A percentile compares a stretch with the other conserved stretches of the same genome.
Evolutionary conservation across 2,329 filamentous ascomycete species (phyloP).

Genomic region (Alternaria ventricosa): DNA sequence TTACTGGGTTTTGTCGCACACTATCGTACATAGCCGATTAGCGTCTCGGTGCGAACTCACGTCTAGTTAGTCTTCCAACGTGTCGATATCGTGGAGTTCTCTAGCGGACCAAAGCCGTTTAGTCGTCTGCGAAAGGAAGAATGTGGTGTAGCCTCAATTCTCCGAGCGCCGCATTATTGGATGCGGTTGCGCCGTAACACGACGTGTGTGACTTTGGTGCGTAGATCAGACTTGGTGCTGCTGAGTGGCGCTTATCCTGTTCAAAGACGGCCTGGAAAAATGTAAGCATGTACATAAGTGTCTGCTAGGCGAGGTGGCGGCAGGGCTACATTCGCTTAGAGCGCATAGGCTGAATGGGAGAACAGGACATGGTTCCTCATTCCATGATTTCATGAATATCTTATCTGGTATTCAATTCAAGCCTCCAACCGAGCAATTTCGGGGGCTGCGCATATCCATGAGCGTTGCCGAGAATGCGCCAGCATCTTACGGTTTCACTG

Average conservation of each 20-base stretch:
- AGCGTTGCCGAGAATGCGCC: neutral
- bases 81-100: slow-evolving; percentile 8
- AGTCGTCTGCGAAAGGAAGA: neutral
- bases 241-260: neutral
- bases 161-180: slow-evolving; percentile 3
- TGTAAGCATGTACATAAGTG: neutral
- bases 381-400: neutral
- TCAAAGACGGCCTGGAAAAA: neutral
- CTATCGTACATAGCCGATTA: slow-evolving; percentile 3
- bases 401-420: neutral
- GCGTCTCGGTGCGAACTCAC: neutral
- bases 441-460: neutral
- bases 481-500: slow-evolving; percentile 13
- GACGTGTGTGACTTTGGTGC: slow-evolving; percentile 2
- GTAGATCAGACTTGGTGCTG: neutral
- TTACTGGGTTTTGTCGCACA: slow-evolving; percentile 2
- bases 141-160: slow-evolving; percentile 1
- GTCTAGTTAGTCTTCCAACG: neutral
- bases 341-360: neutral
- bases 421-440: neutral
- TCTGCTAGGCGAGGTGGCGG: neutral
- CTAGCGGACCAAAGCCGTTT: slow-evolving; percentile 4
- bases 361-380: neutral
- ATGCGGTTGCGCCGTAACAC: neutral
- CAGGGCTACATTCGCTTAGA: neutral